Evolutionary conservation across 2,329 filamentous ascomycete species (phyloP).

Genomic region (Monilinia laxa): DNA sequence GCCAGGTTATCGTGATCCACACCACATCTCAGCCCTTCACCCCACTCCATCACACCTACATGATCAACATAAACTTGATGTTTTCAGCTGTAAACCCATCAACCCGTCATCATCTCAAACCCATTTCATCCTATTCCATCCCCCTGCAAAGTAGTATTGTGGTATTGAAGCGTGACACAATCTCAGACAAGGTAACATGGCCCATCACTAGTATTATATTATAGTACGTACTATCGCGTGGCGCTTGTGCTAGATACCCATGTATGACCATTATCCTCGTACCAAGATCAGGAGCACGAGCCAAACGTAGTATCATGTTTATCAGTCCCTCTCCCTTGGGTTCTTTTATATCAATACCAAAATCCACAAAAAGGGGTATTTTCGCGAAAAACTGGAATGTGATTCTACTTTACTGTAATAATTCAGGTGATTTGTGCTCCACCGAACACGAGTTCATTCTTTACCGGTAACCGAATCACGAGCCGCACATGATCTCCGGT

Average conservation of each 20-base stretch:
- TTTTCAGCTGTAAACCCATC: not conserved
- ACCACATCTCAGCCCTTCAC: constrained; percentile 5
- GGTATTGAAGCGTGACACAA: not conserved
- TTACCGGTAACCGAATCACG: not conserved
- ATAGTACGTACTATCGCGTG: too few species aligned
- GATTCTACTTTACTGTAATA: not conserved
- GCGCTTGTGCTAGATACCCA: not conserved
- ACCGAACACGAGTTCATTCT: not conserved
- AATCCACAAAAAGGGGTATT: not conserved
- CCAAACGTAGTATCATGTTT: not conserved
- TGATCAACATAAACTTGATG: not conserved
- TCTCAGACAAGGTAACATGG: not conserved
- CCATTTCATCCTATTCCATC: not conserved
- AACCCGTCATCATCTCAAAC: not conserved
- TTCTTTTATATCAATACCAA: not conserved
- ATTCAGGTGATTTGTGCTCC: not conserved
- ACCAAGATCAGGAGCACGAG: not conserved
- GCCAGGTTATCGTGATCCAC: not conserved
- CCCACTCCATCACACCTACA: not conserved
- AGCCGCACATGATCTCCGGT: not conserved
- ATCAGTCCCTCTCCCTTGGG: not conserved
- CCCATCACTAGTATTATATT: not conserved
- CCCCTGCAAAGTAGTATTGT: not conserved
- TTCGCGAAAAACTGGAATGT: not conserved
- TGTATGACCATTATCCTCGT: not conserved